phyloP scores from a whole-genome alignment of 768 basidiomycete genomes.

The Mycena polygramma region DNA sequence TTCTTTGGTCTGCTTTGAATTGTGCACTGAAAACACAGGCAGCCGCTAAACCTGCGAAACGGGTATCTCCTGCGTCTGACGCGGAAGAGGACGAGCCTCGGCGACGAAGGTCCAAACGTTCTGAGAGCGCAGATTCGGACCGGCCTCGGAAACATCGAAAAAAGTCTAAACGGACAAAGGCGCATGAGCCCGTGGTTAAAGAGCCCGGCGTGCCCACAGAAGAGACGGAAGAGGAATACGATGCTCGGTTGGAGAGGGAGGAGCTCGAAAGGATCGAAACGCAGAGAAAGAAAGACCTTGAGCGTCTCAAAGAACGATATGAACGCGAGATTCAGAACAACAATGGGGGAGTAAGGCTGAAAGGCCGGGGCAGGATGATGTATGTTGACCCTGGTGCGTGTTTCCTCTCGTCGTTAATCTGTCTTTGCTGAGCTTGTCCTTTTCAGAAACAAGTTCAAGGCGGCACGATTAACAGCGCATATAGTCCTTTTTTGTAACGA shows the following conservation, averaged over 20 bases:
- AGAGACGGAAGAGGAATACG: slow-evolving; percentile 83
- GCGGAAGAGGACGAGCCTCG: slow-evolving; percentile 26
- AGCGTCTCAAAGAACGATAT: slow-evolving; percentile 57
- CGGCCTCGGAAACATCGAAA: slow-evolving; percentile 39
- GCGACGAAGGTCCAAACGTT: slow-evolving; percentile 37
- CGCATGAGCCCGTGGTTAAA: slow-evolving; percentile 28
- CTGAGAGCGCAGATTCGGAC: slow-evolving; percentile 45
- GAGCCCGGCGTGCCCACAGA: slow-evolving; percentile 40
- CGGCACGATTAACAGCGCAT: neutral
- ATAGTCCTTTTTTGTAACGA: too few relatives aligned
- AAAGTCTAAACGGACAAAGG: slow-evolving; percentile 39
- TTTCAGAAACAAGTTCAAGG: slow-evolving; percentile 30
- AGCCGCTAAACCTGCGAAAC: slow-evolving; percentile 36
- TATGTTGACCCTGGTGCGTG: slow-evolving; percentile 68
- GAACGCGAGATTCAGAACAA: slow-evolving; percentile 49
- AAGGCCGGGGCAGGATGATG: slow-evolving; percentile 82
- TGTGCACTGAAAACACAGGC: neutral
- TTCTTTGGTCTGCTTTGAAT: neutral
- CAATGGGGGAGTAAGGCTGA: slow-evolving; percentile 69
- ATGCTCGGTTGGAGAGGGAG: slow-evolving; percentile 74
- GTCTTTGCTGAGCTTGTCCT: neutral
- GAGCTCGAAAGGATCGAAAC: slow-evolving; percentile 70
- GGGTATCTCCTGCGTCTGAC: slow-evolving; percentile 21
- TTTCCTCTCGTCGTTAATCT: slow-evolving; percentile 24
- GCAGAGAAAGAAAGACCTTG: slow-evolving; percentile 61